Evolutionary conservation across 2,329 filamentous ascomycete genomes (phyloP).

Genomic region (Venturia nashicola): DNA sequence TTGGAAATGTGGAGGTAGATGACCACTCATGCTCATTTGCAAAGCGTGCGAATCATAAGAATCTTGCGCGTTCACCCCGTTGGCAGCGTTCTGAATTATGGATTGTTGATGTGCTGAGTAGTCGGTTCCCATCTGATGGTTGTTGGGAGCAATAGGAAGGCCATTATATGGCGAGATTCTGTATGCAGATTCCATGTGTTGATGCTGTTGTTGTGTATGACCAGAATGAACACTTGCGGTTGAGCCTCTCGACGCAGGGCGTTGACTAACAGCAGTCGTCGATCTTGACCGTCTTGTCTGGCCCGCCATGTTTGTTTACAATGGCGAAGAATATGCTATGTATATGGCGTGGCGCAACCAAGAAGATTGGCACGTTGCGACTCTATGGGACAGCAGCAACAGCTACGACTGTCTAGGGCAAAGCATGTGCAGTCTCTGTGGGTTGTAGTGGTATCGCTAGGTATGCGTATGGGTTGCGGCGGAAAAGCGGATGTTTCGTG

Average conservation of each 20-base stretch:
- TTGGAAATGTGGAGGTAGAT: background rate
- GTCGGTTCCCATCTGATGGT: slow-evolving; percentile 3
- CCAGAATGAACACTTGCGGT: slow-evolving; percentile 33
- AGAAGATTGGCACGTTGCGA: background rate
- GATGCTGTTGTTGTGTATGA: background rate
- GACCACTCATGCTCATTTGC: background rate
- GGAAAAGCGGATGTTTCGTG: background rate
- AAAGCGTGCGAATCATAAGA: background rate
- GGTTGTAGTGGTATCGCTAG: background rate
- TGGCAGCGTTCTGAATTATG: slow-evolving; percentile 4
- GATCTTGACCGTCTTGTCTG: slow-evolving; percentile 27
- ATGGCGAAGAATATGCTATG: background rate
- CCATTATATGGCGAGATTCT: slow-evolving; percentile 2
- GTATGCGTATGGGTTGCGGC: background rate
- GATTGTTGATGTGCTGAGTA: slow-evolving; percentile 4
- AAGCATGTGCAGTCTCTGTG: background rate
- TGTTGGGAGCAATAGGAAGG: slow-evolving; percentile 1
- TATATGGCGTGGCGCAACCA: background rate
- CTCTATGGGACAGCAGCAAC: no score
- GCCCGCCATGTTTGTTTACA: background rate
- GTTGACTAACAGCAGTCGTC: slow-evolving; percentile 31
- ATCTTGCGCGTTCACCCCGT: background rate
- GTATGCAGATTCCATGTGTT: background rate
- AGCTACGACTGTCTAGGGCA: background rate
- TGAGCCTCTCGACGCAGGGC: slow-evolving; percentile 35